These are phyloP conservation scores for Cyathus striatus DNA, from an alignment of 768 basidiomycete genomes.

Conservation along the genomic window DNA sequence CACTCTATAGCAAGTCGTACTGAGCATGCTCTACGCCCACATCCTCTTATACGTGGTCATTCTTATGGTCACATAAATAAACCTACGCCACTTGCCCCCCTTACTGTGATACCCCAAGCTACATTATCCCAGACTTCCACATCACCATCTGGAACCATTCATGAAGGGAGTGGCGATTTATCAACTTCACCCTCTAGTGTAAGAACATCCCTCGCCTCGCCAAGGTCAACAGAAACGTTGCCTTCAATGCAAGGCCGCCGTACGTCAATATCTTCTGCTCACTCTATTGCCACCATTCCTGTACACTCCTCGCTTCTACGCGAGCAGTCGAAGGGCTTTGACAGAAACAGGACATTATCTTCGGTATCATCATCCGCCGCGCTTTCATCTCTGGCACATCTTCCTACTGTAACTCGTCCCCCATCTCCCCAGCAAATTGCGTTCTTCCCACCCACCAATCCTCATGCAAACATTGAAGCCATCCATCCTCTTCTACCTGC, in stretches of 20 bases:
- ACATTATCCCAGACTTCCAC: constrained; percentile 38
- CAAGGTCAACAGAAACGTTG: constrained; percentile 15
- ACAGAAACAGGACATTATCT: constrained; percentile 53
- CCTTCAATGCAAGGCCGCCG: constrained; percentile 33
- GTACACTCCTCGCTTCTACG: constrained; percentile 26
- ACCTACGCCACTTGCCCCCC: constrained; percentile 59
- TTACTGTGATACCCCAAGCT: constrained; percentile 53
- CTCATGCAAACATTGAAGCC: constrained; percentile 47
- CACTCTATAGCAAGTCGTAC: constrained; percentile 43
- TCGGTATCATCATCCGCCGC: constrained; percentile 55
- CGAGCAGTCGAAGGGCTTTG: constrained; percentile 20
- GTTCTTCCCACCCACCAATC: constrained; percentile 62
- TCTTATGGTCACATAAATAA: constrained; percentile 53
- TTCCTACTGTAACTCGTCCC: constrained; percentile 42
- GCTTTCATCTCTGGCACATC: constrained; percentile 49
- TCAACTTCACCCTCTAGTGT: constrained; percentile 30
- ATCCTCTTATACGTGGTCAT: constrained; percentile 73
- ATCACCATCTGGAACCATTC: constrained; percentile 22
- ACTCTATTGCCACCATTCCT: constrained; percentile 57
- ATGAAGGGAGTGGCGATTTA: constrained; percentile 14
- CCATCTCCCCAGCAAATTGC: constrained; percentile 45
- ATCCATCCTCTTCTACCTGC: constrained; percentile 70
- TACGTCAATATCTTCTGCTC: constrained; percentile 53
- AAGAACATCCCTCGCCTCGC: constrained; percentile 20
- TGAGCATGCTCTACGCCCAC: constrained; percentile 52